Evolutionary conservation across 352 stramenopile species (phyloP).

Genomic region (Globisporangium paroecandrum): DNA sequence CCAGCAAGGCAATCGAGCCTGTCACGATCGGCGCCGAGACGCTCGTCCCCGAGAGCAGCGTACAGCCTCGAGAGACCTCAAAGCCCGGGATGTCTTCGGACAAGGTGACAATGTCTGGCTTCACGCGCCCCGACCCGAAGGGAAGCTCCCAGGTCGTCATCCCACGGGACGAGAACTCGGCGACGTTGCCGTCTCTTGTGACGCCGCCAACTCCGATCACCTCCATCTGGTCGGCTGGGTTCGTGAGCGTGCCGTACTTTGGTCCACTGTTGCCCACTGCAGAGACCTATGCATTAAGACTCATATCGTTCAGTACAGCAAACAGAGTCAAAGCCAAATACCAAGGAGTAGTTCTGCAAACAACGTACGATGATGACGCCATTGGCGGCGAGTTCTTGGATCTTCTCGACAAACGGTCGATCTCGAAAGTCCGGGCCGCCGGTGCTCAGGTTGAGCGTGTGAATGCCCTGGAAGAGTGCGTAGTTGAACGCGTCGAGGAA

Average conservation of each 20-base stretch:
- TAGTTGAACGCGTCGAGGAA: conserved; percentile 91
- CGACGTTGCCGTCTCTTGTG: conserved; percentile 49
- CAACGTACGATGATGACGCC: conserved; percentile 65
- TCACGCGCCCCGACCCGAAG: conserved; percentile 79
- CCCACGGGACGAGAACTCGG: conserved; percentile 76
- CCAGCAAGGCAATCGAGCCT: conserved; percentile 68
- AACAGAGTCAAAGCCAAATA: neutral
- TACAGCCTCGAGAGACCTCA: conserved; percentile 49
- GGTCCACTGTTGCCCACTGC: conserved; percentile 85
- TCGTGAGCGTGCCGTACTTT: conserved; percentile 81
- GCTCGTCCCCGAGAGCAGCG: conserved; percentile 74
- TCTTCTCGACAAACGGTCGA: conserved; percentile 86
- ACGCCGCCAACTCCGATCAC: conserved; percentile 83
- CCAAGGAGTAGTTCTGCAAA: neutral
- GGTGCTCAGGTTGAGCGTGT: conserved; percentile 87
- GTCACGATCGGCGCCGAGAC: conserved; percentile 82
- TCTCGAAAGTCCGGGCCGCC: conserved; percentile 85
- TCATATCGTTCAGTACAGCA: neutral
- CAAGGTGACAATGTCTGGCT: conserved; percentile 79
- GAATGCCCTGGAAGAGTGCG: conserved; percentile 64
- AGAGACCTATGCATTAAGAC: conserved; percentile 40
- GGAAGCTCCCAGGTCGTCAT: conserved; percentile 86
- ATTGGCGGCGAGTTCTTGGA: conserved; percentile 75
- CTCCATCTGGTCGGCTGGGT: conserved; percentile 81
- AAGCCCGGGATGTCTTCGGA: conserved; percentile 64